These are phyloP conservation scores for Colletotrichum australisinense DNA, from an alignment of 2,329 filamentous ascomycete species.

Conservation along the genomic window DNA sequence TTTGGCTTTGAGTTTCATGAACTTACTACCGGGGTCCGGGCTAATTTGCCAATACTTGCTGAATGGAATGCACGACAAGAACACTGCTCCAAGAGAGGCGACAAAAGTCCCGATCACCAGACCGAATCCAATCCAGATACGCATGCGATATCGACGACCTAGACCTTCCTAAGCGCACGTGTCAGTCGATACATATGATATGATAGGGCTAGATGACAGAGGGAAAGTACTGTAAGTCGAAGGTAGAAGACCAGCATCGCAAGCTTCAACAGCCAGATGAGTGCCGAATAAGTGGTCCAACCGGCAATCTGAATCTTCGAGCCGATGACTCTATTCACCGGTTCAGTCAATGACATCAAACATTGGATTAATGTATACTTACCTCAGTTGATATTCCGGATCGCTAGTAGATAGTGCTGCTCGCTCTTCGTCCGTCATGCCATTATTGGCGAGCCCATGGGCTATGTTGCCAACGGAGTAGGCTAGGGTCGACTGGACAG, in stretches of 20 bases:
- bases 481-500: constrained; percentile 59
- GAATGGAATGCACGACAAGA: constrained; percentile 65
- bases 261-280: constrained; percentile 67
- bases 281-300: constrained; percentile 64
- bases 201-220: background rate
- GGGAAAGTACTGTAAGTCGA: constrained; percentile 55
- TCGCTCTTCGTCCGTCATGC: constrained; percentile 64
- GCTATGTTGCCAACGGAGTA: constrained; percentile 61
- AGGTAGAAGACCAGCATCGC: constrained; percentile 69
- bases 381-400: constrained; percentile 56
- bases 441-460: constrained; percentile 66
- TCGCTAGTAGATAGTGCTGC: constrained; percentile 53
- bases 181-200: background rate
- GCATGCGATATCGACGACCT: constrained; percentile 51
- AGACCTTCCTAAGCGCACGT: constrained; percentile 45
- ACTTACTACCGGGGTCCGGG: constrained; percentile 66
- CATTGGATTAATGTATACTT: background rate
- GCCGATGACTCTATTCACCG: constrained; percentile 56
- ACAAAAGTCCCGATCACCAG: constrained; percentile 62
- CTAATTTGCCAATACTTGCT: constrained; percentile 68
- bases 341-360: background rate
- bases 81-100: constrained; percentile 59
- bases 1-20: background rate
- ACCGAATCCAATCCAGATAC: constrained; percentile 62
- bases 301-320: constrained; percentile 68